Conservation (phyloP, 2,329 filamentous ascomycete genomes). For the Neurospora crassa region DNA sequence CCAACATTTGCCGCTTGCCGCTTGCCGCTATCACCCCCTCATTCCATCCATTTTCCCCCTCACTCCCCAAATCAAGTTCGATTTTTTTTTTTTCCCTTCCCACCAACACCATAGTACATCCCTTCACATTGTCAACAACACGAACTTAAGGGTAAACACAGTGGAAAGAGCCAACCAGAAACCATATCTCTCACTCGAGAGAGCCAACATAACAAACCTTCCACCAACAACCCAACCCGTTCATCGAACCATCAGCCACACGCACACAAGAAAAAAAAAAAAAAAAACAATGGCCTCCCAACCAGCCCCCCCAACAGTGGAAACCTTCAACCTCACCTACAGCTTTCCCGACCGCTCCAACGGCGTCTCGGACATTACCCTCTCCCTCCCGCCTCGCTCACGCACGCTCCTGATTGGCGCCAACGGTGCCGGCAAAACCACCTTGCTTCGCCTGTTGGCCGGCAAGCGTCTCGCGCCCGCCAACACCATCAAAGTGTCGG, state of each 20-base stretch:
- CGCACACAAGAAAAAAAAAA: too few species aligned
- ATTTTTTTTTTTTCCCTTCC: not conserved
- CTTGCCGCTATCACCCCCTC: not conserved
- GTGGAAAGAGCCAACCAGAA: not conserved
- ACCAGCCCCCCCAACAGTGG: slow-evolving; percentile 48
- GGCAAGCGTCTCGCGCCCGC: slow-evolving; percentile 86
- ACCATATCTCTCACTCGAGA: not conserved
- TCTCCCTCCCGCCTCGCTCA: slow-evolving; percentile 71
- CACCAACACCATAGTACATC: not conserved
- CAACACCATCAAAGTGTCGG: slow-evolving; percentile 65
- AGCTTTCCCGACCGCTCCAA: slow-evolving; percentile 75
- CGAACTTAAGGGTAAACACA: not conserved
- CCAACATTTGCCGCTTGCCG: not conserved
- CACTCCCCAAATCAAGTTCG: not conserved
- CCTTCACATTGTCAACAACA: not conserved
- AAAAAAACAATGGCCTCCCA: slow-evolving; percentile 20
- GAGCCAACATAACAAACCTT: not conserved
- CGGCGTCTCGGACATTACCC: slow-evolving; percentile 64
- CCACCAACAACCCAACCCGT: not conserved
- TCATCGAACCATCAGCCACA: not conserved
- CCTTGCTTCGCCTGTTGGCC: slow-evolving; percentile 83
- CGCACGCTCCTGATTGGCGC: slow-evolving; percentile 90
- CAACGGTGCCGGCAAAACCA: slow-evolving; percentile 96
- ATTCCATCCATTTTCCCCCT: not conserved
- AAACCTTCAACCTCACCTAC: slow-evolving; percentile 72